Evolutionary conservation across 2,329 filamentous ascomycete genomes (phyloP).

Genomic region (Penicillium brevicompactum): DNA sequence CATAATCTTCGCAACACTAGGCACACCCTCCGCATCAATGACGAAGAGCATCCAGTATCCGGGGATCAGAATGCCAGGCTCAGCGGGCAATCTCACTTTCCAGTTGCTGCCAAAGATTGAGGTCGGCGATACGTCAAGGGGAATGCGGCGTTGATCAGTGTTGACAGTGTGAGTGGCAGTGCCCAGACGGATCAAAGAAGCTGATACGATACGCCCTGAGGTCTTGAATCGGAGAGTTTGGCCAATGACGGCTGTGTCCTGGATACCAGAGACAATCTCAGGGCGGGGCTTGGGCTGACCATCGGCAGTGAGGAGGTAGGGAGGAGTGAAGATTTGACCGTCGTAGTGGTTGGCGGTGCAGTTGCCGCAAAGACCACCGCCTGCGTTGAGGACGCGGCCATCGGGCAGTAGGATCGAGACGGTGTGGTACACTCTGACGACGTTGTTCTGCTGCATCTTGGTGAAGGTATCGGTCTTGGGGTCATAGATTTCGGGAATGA

Average conservation of each 20-base stretch:
- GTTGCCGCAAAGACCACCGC: conserved; percentile 56
- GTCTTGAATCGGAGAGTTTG: conserved; percentile 50
- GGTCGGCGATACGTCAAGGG: conserved; percentile 32
- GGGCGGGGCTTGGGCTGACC: conserved; percentile 47
- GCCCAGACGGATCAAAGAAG: conserved; percentile 52
- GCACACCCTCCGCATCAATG: conserved; percentile 23
- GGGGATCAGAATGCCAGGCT: conserved; percentile 53
- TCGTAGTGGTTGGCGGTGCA: conserved; percentile 56
- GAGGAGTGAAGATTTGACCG: conserved; percentile 58
- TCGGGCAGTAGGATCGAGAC: conserved; percentile 54
- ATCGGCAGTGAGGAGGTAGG: conserved; percentile 55
- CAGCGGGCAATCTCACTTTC: conserved; percentile 42
- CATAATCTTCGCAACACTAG: conserved; percentile 7
- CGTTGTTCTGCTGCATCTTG: conserved; percentile 23
- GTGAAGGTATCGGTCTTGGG: conserved; percentile 46
- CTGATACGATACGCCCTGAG: conserved; percentile 28
- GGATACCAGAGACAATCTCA: conserved; percentile 38
- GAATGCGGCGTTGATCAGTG: conserved; percentile 59
- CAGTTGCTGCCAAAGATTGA: not conserved
- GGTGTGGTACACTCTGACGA: conserved; percentile 49
- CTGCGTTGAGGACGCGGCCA: conserved; percentile 53
- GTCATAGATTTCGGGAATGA: conserved; percentile 52
- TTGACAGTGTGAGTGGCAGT: conserved; percentile 59
- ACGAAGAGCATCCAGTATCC: conserved; percentile 60
- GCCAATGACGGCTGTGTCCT: conserved; percentile 35